A percentile compares a stretch with the other conserved stretches of the same genome.
Conservation (phyloP, 139 green algal genomes). For the Chlorella sp. region DNA sequence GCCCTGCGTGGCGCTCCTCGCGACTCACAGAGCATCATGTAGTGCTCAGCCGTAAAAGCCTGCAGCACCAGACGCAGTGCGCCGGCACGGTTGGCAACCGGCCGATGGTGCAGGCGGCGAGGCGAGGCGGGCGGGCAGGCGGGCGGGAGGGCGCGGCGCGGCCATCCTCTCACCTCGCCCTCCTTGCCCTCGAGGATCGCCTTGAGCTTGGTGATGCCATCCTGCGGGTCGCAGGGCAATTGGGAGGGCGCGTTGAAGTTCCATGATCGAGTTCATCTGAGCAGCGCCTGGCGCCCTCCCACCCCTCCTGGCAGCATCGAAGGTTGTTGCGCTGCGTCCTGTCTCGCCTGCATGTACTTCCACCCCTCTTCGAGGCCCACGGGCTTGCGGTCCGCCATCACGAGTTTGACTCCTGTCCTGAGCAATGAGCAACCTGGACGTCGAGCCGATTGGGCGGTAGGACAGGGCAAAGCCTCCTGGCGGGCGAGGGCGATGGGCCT, state of each 20-base stretch:
- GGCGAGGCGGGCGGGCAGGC: too few species aligned
- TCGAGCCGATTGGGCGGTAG: too few species aligned
- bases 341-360: slow-evolving; percentile 82
- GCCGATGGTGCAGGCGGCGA: too few species aligned
- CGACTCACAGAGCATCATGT: slow-evolving; percentile 87
- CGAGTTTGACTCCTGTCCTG: too few species aligned
- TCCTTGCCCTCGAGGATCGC: slow-evolving; percentile 79
- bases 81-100: too few species aligned
- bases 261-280: neutral
- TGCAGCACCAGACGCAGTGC: too few species aligned
- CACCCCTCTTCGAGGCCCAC: slow-evolving; percentile 93
- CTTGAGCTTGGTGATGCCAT: slow-evolving; percentile 95
- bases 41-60: slow-evolving; percentile 93
- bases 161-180: slow-evolving; percentile 21
- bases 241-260: neutral
- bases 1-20: too few species aligned
- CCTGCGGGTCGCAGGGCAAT: slow-evolving; percentile 48
- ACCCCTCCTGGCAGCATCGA: neutral
- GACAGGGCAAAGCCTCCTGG: too few species aligned
- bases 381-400: slow-evolving; percentile 20
- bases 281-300: neutral
- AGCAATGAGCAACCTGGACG: too few species aligned
- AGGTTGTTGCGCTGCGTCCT: too few species aligned
- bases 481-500: too few species aligned
- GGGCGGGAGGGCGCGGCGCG: too few species aligned